Conservation (phyloP, 2,329 filamentous ascomycete species). For the Calonectria leucothoes region DNA sequence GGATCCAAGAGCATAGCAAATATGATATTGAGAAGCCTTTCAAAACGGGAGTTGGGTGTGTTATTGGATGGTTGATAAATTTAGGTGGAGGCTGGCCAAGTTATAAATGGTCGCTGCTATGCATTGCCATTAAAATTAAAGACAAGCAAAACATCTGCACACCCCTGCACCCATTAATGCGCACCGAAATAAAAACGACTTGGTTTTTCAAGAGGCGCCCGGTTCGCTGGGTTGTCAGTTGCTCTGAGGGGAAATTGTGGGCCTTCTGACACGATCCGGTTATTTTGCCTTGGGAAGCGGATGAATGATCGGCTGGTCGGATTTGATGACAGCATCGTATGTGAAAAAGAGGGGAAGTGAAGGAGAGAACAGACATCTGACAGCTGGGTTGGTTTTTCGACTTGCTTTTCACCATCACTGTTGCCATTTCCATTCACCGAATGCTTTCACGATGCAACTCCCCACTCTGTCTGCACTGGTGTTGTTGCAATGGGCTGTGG, state of each 20-base stretch:
- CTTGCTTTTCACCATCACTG: background rate
- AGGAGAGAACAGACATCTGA: background rate
- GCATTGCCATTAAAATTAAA: background rate
- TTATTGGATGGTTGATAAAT: too few species aligned
- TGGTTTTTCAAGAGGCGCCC: background rate
- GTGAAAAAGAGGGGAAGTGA: background rate
- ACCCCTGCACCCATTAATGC: background rate
- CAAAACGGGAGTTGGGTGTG: background rate
- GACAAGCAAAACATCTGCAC: background rate
- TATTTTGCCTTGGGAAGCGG: background rate
- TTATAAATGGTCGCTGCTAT: background rate
- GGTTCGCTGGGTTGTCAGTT: background rate
- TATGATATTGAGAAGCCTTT: background rate
- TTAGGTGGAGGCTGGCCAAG: background rate
- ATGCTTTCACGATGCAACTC: background rate
- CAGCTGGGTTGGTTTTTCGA: background rate
- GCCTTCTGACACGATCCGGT: background rate
- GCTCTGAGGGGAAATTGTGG: conserved; percentile 2
- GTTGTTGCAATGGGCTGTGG: background rate
- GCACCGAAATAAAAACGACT: background rate
- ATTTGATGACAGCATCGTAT: background rate
- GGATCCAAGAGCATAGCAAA: background rate
- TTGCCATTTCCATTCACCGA: background rate
- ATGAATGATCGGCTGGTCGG: background rate
- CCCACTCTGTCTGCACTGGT: background rate